Base-by-base conservation (phyloP, 1,284 basidiomycete species). In the Ganoderma boninense region DNA sequence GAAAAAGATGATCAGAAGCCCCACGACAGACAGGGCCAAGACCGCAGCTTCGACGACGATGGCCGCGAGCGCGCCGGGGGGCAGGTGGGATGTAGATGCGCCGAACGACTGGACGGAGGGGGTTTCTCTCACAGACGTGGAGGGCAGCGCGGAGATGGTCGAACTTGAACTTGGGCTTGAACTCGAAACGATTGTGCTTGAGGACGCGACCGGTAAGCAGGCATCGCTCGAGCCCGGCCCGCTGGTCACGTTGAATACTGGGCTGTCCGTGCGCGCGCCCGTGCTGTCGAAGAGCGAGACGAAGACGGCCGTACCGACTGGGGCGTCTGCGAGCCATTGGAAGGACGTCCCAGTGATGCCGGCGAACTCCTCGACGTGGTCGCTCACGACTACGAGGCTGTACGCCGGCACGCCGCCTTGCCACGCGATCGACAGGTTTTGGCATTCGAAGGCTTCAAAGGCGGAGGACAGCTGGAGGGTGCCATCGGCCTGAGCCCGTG, bases 331-430 rank as follows among this genome's bases (percentile, higher is more conserved):
- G 35, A 60, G 35, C 57, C 57, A 60, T 35, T 38, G 20, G 57
- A 60, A 60, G 8, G 35, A 38, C 20, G 57, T 40, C 57, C 57
- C 57, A 40, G 57, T n/a, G 16, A 60, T 35, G 0, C 57, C 57
- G 5, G 57, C 18, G n/a, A 60, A 40, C 57, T 60, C 57, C 35
- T 60, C 57, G 32, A 60, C 35, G 57, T 60, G 57, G 20, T 60
- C 20, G 20, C 57, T 60, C 32, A 40, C 32, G 7, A 60, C n/a
- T n/a, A 35, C 40, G 13, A 60, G 57, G 35, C 57, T 40, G n/a
- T 60, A 60, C 11, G 18, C 57, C 18, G 57, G 57, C 16, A 60
- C 35, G 5, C 57, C 57, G 35, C 57, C 57, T 11, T 40, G 35
- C 57, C 57, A 60, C 16, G 57, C 32, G 5, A 60, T 60, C 2